phyloP scores from a whole-genome alignment of 305 asterid species.

The Solanum hybrid region DNA sequence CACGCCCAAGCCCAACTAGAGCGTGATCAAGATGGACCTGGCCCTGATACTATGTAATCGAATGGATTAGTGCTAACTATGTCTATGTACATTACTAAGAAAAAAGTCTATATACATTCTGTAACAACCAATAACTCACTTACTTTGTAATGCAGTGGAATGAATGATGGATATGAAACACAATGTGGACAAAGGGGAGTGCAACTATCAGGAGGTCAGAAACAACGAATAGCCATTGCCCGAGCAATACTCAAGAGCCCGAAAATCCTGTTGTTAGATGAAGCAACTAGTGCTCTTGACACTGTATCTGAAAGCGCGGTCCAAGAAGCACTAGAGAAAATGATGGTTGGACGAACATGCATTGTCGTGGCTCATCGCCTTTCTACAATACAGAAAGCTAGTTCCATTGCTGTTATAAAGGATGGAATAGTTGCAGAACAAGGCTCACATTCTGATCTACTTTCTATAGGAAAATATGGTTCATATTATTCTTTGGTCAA shows the following conservation, averaged over 20 bases:
- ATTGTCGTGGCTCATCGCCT: slow-evolving; percentile 66
- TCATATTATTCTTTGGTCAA: slow-evolving; percentile 50
- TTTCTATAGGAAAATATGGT: slow-evolving; percentile 45
- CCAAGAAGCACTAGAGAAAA: slow-evolving; percentile 67
- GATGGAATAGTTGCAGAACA: slow-evolving; percentile 64
- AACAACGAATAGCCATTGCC: slow-evolving; percentile 62
- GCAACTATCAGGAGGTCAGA: slow-evolving; percentile 76
- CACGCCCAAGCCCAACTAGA: neutral
- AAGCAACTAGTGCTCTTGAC: slow-evolving; percentile 79
- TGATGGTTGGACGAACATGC: slow-evolving; percentile 67
- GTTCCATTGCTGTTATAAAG: slow-evolving; percentile 57
- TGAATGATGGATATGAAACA: slow-evolving; percentile 69
- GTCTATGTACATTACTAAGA: no score
- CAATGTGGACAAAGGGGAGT: slow-evolving; percentile 67
- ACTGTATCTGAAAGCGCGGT: slow-evolving; percentile 66
- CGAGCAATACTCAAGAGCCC: slow-evolving; percentile 74
- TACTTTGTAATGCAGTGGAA: slow-evolving; percentile 66
- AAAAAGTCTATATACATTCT: no score
- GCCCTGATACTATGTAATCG: neutral
- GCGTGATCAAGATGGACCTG: neutral
- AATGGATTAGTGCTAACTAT: no score
- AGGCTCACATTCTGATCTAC: slow-evolving; percentile 61
- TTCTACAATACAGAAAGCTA: slow-evolving; percentile 59
- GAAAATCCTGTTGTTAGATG: slow-evolving; percentile 50
- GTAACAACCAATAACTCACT: no score